A percentile compares a stretch with the other conserved stretches of the same genome.
Evolutionary conservation across 768 basidiomycete species (phyloP).

Genomic region (Fomitopsis serialis): DNA sequence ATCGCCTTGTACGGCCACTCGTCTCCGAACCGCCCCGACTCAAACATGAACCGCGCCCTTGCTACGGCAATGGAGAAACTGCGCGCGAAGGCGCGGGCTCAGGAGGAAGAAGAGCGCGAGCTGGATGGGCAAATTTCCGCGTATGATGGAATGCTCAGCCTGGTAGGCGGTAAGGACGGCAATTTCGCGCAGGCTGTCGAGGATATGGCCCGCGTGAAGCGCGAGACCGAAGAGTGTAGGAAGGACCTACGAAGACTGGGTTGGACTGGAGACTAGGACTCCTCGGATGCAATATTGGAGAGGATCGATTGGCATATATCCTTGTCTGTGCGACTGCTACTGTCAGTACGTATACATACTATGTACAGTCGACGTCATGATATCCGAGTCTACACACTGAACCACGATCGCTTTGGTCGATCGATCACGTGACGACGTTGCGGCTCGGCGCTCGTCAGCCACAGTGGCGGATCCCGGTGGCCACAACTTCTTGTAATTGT

Average conservation of each 20-base stretch:
- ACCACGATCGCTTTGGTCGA: no score
- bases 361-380: no score
- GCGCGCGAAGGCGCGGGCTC: constrained; percentile 28
- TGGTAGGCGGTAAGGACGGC: constrained; percentile 34
- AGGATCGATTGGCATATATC: no score
- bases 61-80: constrained; percentile 26
- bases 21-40: constrained; percentile 12
- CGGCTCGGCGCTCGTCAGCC: no score
- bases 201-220: constrained; percentile 42
- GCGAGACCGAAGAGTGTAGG: constrained; percentile 45
- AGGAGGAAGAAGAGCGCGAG: constrained; percentile 30
- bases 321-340: no score
- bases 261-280: constrained; percentile 43
- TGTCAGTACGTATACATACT: no score
- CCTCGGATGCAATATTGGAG: no score
- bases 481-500: no score
- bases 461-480: no score
- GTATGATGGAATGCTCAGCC: constrained; percentile 35
- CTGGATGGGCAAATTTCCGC: constrained; percentile 35
- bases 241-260: constrained; percentile 44
- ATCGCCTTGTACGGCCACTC: constrained; percentile 34
- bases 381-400: no score
- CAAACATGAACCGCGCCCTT: constrained; percentile 31
- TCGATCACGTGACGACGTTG: no score
- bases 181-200: constrained; percentile 43